Base-by-base conservation (phyloP, 768 basidiomycete species). In the Leccinum fibrillosum region DNA sequence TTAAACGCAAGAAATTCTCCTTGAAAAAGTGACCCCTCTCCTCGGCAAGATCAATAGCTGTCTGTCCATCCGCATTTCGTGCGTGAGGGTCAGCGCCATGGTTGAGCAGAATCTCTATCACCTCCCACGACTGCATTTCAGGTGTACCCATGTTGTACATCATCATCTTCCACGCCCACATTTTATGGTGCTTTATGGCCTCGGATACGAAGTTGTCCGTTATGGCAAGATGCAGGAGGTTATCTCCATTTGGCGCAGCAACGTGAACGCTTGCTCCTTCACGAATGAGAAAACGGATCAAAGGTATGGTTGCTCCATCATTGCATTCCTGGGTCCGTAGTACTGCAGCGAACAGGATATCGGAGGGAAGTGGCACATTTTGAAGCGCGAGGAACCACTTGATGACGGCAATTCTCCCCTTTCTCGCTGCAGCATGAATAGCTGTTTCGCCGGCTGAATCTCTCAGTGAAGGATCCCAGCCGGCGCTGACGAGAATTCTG, bases 1-100 rank as follows among this genome's bases (percentile, higher is more conserved):
- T 32, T 37, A 60, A 50, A 2, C 58, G 60, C 2, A 39, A n/a
- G n/a, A 61, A 61, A 28, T 61, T 61, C 15, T 54, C 12, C 1
- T 54, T 17, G 48, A 50, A 51, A 17, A 30, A 51, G 1, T 28
- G 42, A 10, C 49, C 53, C 7, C 34, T 34, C 4, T 1, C 39
- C n/a, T 51, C 11, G 12, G 58, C 60, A 37, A 55, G 19, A 21
- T 44, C 53, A 23, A 39, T 11, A 0, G 60, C 21, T 0, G 60
- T 51, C 34, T 51, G 4, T 11, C 53, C 58, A 1, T 39, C n/a
- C 47, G 7, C 4, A 9, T 60, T 60, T 6, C 28, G 53, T n/a
- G 42, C 42, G 12, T 3, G 25, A 1, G 59, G 49, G 5, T 60
- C 44, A 11, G 32, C 26, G 15, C 53, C 55, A 25, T 2, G 2